phyloP scores from a whole-genome alignment of 1,284 basidiomycete species.

The Cryptococcus wingfieldii region DNA sequence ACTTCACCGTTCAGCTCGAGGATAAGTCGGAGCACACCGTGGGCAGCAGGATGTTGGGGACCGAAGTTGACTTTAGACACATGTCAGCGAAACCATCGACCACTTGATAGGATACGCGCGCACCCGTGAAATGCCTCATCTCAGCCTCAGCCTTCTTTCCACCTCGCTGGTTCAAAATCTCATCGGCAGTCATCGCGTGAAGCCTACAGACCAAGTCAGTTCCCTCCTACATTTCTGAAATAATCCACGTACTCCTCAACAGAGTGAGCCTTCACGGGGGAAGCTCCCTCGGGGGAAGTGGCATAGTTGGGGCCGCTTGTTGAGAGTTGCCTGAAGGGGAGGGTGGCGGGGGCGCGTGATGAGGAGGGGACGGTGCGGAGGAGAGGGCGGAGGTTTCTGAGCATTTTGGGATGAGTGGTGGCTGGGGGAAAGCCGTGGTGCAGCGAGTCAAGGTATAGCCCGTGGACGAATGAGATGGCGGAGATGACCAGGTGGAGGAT shows the following conservation, averaged over 20 bases:
- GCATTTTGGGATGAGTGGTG: conserved; percentile 25
- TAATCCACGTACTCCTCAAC: conserved; percentile 46
- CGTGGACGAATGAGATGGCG: conserved; percentile 2
- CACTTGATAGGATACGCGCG: conserved; percentile 24
- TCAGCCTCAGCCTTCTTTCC: conserved; percentile 66
- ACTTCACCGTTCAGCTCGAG: conserved; percentile 93
- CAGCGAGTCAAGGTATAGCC: neutral
- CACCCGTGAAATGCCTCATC: conserved; percentile 88
- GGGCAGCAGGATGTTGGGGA: conserved; percentile 97
- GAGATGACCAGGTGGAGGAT: neutral
- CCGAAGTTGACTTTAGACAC: conserved; percentile 74
- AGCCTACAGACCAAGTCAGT: conserved; percentile 45
- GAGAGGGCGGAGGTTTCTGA: conserved; percentile 40
- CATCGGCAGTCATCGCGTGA: conserved; percentile 67
- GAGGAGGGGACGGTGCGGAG: conserved; percentile 25
- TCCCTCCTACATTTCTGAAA: neutral
- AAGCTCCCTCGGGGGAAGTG: conserved; percentile 49
- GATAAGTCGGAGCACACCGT: conserved; percentile 97
- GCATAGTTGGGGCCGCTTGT: conserved; percentile 19
- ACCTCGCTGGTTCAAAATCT: conserved; percentile 67
- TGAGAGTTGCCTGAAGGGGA: conserved; percentile 19
- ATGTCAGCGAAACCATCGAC: neutral
- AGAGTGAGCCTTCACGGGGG: conserved; percentile 39
- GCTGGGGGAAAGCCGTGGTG: neutral
- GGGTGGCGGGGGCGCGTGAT: conserved; percentile 10